phyloP scores from a whole-genome alignment of 2,329 filamentous ascomycete genomes.

The Dactylonectria estremocensis region DNA sequence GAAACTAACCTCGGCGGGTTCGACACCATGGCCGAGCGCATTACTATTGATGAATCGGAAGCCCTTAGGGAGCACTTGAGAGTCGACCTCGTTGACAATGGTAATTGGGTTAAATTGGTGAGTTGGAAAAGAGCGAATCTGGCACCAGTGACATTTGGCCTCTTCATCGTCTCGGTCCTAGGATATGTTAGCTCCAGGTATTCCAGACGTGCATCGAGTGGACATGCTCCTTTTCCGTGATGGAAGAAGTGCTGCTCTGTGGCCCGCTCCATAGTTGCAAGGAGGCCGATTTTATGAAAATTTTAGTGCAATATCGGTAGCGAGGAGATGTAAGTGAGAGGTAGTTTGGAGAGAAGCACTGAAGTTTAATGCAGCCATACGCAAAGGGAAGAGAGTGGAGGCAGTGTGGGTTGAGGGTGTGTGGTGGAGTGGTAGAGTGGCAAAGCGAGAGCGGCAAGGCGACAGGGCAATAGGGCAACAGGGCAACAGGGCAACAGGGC shows the following conservation, averaged over 20 bases:
- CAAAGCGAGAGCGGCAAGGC: background rate
- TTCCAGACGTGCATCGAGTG: background rate
- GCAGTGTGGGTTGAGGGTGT: no score
- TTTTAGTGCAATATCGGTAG: no score
- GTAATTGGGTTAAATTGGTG: slow-evolving; percentile 68
- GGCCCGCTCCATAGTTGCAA: slow-evolving; percentile 60
- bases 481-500: background rate
- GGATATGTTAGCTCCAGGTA: slow-evolving; percentile 8
- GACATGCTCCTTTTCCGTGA: slow-evolving; percentile 58
- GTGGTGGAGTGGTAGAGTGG: background rate
- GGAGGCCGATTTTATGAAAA: no score
- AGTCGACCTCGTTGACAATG: slow-evolving; percentile 75
- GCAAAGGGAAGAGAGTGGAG: no score
- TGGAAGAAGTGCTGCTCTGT: slow-evolving; percentile 66
- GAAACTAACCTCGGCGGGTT: slow-evolving; percentile 72
- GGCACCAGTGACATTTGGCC: slow-evolving; percentile 72
- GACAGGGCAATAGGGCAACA: no score
- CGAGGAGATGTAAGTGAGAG: no score
- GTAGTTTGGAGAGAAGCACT: no score
- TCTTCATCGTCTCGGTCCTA: slow-evolving; percentile 58
- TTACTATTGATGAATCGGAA: slow-evolving; percentile 80
- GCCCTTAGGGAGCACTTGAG: slow-evolving; percentile 68
- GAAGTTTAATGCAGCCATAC: no score
- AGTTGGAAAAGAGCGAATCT: slow-evolving; percentile 69
- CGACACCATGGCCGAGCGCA: slow-evolving; percentile 72